Base-by-base conservation (phyloP, 768 basidiomycete genomes). In the Termitomyces sp. region DNA sequence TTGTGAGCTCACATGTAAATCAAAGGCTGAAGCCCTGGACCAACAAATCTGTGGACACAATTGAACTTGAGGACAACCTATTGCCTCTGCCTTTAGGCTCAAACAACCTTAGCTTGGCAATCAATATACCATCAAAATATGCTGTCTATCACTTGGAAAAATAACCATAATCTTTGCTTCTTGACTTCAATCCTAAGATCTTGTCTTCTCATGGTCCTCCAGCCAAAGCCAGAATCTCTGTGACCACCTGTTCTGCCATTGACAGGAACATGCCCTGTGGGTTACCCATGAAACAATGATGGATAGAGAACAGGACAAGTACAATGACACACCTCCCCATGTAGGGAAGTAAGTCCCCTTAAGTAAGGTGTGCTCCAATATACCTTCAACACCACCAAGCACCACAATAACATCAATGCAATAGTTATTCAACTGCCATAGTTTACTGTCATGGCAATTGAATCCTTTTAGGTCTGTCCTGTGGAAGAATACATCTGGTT, bases 341-440 rank as follows among this genome's bases (percentile, higher is more conserved):
- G 94, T 96, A 1, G 93, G 92, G 84, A 96, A 95, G 69, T 93
- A 94, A 15, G 96, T 98, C 47, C 93, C 95, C 72, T 96, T 96
- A 82, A 99, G 98, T 40, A 98, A 71, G 0, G 95, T 96, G 65
- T 98, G 95, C 70, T 98, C 96, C 42, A 98, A 74, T 62, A 99
- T 98, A 60, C 93, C 92, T 68, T 96, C 94, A 22, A 97, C 92
- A 79, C 94, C 93, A 58, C 93, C 94, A 32, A 97, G 77, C 12
- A 96, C 96, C n/a, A 95, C 93, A 61, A 98, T 98, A 28, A 97
- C 95, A 67, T 99, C 97, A 49, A 98, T 93, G 58, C 97, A 90
- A 74, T 98, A 99, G 70, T 95, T 95, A 76, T 98, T 98, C 53
- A 99, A 74, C 62, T 97, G 91, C 93, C 94, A 97, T 4, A 98